Evolutionary conservation across 805 yeast genomes (phyloP), one percentile per base, ranked within the genome.

Genomic region (Starmera dryadoides): DNA sequence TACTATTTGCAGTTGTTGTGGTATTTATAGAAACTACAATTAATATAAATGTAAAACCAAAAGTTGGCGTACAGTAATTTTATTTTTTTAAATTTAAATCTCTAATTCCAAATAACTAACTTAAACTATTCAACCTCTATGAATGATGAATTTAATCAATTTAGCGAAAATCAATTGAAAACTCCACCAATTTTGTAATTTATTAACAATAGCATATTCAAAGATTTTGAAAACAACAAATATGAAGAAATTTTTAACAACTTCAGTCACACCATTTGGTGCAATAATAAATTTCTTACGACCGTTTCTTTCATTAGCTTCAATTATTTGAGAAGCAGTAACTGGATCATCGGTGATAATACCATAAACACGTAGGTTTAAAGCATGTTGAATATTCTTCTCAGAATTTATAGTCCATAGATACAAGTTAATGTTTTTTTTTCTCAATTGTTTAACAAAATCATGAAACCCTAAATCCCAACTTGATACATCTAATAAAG

Each of bases 401-500:
- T 54, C 50, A 5, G 56, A 38, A 40, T 77, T 77, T 15, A 74
- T 62, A 1, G 82, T 77, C 83, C 83, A 77, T 3, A 71, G 48
- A 42, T 66, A 74, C 4, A 70, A 55, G 10, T 61, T 60, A 22
- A 68, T 59, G 29, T 59, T 56, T 17, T 59, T 46, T 12, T 49
- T 45, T 20, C 51, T 43, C 15, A 69, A 52, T 2, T 58, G 60
- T n/a, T 66, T 48, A 37, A 56, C 33, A 2, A 46, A 18, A 0
- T 42, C 42, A 42, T 43, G 52, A 45, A 54, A 74, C 53, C 43
- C 66, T 46, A 39, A 48, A 4, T 61, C 66, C 76, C 72, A 66
- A 53, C 74, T 69, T 51, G 69, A 65, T 52, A 68, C 51, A 65
- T 60, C 37, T 28, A 64, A 54, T 11, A 65, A 38, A 12, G 87